phyloP scores from a whole-genome alignment of 1,284 basidiomycete genomes.

The Cryptococcus sp. region DNA sequence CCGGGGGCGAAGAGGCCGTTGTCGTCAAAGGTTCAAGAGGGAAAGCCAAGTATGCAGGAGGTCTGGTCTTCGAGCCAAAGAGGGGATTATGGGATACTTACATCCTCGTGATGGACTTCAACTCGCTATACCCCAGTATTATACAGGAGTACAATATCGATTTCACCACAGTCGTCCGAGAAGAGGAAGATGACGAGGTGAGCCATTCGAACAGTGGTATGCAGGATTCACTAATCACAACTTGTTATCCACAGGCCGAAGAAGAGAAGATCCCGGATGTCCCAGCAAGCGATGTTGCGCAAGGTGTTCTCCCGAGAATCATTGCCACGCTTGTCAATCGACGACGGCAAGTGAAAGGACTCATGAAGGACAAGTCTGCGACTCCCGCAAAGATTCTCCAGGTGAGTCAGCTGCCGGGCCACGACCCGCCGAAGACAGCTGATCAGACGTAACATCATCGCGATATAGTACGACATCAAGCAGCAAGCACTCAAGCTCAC shows the following conservation, averaged over 20 bases:
- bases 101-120: conserved; percentile 99
- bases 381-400: conserved; percentile 78
- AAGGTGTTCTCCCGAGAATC: conserved; percentile 90
- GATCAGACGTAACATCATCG: conserved; percentile 2
- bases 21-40: conserved; percentile 65
- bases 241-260: conserved; percentile 45
- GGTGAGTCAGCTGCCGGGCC: conserved; percentile 57
- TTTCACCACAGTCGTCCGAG: conserved; percentile 90
- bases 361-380: conserved; percentile 89
- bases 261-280: conserved; percentile 89
- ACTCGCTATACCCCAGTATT: conserved; percentile 97
- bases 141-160: conserved; percentile 99
- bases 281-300: conserved; percentile 69
- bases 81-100: conserved; percentile 95
- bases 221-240: no score
- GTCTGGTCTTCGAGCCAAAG: conserved; percentile 96
- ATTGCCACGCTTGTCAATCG: conserved; percentile 92
- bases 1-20: conserved; percentile 59
- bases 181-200: conserved; percentile 62
- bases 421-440: not conserved
- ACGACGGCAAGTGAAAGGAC: conserved; percentile 83
- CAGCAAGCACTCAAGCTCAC: conserved; percentile 97
- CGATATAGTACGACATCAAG: conserved; percentile 83
- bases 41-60: conserved; percentile 97
- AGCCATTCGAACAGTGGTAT: conserved; percentile 25